Conservation (phyloP, 2,329 filamentous ascomycete species). For the Exophiala calicioides region DNA sequence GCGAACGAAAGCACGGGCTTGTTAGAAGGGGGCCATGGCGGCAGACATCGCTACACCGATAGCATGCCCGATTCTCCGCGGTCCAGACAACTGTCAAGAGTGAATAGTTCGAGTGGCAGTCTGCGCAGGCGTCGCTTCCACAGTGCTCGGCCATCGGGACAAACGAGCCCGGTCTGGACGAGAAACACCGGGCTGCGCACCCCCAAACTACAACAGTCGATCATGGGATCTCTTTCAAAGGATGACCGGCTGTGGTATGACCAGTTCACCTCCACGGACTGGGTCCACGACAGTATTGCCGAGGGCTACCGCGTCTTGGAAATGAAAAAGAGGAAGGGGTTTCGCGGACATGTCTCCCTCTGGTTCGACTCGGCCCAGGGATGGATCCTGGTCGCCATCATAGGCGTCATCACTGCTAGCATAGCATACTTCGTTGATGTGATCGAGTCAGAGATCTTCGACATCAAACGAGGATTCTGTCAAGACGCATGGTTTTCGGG, state of each 20-base stretch:
- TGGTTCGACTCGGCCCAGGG: conserved; percentile 87
- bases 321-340: conserved; percentile 76
- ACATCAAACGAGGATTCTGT: conserved; percentile 90
- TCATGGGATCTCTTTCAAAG: conserved; percentile 64
- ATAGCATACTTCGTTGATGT: conserved; percentile 89
- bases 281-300: conserved; percentile 96
- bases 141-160: conserved; percentile 19
- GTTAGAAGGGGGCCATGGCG: conserved; percentile 15
- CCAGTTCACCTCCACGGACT: conserved; percentile 95
- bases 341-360: conserved; percentile 74
- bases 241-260: conserved; percentile 98
- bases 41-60: conserved; percentile 17
- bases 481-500: conserved; percentile 68
- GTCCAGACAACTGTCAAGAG: conserved; percentile 27
- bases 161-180: conserved; percentile 23
- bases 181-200: conserved; percentile 27
- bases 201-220: conserved; percentile 27
- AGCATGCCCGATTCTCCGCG: conserved; percentile 11
- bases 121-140: conserved; percentile 21
- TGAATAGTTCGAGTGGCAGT: conserved; percentile 26
- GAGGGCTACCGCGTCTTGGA: conserved; percentile 88
- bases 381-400: conserved; percentile 89
- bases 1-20: conserved; percentile 22
- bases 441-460: conserved; percentile 80
- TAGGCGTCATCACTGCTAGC: conserved; percentile 80